Conservation (phyloP, 495 filamentous ascomycete genomes). For the Penicillium bovifimosum region DNA sequence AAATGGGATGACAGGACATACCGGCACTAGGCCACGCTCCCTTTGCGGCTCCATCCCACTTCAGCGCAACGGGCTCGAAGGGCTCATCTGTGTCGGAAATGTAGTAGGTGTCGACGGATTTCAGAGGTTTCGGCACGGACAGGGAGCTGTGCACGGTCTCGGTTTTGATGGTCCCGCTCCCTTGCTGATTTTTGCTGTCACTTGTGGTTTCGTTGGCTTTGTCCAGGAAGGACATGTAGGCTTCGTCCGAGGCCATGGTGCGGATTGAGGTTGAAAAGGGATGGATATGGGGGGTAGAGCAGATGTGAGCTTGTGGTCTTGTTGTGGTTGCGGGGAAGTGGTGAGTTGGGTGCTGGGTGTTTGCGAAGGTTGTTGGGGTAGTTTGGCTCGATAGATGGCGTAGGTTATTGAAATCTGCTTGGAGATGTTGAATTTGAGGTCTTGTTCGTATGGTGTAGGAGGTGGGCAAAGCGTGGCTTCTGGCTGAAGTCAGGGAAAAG, state of each 20-base stretch:
- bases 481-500: conserved; percentile 17
- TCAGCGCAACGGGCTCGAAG: conserved; percentile 67
- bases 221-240: conserved; percentile 75
- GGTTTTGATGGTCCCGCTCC: conserved; percentile 36
- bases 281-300: conserved; percentile 2
- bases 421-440: neutral
- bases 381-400: neutral
- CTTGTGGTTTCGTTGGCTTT: conserved; percentile 72
- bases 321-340: conserved; percentile 11
- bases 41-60: conserved; percentile 47
- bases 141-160: conserved; percentile 44
- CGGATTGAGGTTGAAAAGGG: conserved; percentile 20
- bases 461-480: neutral
- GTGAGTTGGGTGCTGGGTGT: neutral
- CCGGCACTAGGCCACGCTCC: conserved; percentile 58
- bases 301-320: neutral
- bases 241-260: conserved; percentile 70
- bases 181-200: conserved; percentile 29
- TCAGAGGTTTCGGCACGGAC: conserved; percentile 52
- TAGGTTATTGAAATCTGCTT: neutral
- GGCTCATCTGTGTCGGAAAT: conserved; percentile 78
- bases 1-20: conserved; percentile 28
- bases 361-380: neutral
- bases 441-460: neutral
- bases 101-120: conserved; percentile 59